These are phyloP conservation scores for Epicoccum nigrum DNA, from an alignment of 2,329 filamentous ascomycete species.

Conservation along the genomic window DNA sequence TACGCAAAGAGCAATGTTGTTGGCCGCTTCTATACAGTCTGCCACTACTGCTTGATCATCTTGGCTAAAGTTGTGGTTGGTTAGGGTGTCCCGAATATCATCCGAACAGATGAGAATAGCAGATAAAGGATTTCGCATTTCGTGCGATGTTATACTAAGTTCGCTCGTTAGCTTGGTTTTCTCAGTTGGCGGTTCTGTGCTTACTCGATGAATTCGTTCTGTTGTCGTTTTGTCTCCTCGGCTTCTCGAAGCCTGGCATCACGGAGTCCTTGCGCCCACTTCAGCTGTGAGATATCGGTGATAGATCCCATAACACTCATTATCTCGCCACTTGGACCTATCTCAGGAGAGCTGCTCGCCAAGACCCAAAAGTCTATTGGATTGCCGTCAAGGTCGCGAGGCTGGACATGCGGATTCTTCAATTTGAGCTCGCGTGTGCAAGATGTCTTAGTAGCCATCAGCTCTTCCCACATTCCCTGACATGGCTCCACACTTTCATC, in stretches of 20 bases:
- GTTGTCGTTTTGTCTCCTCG: constrained; percentile 41
- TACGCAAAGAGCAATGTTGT: constrained; percentile 50
- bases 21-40: constrained; percentile 40
- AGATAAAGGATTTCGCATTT: constrained; percentile 44
- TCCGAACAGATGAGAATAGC: constrained; percentile 45
- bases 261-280: constrained; percentile 45
- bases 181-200: not conserved
- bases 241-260: constrained; percentile 37
- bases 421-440: constrained; percentile 54
- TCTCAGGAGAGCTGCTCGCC: constrained; percentile 37
- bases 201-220: constrained; percentile 45
- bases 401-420: constrained; percentile 40
- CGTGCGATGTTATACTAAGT: constrained; percentile 39
- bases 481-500: constrained; percentile 43
- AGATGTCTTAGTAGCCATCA: constrained; percentile 44
- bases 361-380: constrained; percentile 55
- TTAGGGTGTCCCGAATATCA: constrained; percentile 37
- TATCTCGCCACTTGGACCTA: constrained; percentile 33
- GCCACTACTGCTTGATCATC: constrained; percentile 23
- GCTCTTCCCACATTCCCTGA: constrained; percentile 48
- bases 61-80: constrained; percentile 24
- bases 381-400: constrained; percentile 47
- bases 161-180: not conserved
- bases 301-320: constrained; percentile 40
- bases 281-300: constrained; percentile 43